phyloP scores from a whole-genome alignment of 257 asterid species.

The Echites panduratus region DNA sequence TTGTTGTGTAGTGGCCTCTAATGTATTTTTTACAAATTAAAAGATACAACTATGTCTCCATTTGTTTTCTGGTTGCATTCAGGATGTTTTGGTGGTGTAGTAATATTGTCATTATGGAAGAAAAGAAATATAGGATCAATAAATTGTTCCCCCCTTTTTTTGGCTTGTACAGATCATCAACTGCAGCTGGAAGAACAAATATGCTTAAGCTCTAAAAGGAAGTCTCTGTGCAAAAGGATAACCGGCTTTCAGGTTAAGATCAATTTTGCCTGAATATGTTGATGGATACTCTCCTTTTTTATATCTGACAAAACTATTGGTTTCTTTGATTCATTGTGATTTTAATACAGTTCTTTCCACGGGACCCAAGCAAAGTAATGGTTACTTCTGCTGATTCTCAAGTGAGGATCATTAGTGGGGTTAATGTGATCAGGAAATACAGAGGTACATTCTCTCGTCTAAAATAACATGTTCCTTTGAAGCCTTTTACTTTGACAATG shows the following conservation, averaged over 20 bases:
- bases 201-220: slow-evolving; percentile 70
- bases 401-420: slow-evolving; percentile 59
- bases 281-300: not conserved
- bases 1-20: not conserved
- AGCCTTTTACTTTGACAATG: not conserved
- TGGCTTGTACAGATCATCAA: slow-evolving; percentile 48
- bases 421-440: slow-evolving; percentile 57
- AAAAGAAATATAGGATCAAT: not conserved
- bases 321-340: not conserved
- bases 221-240: slow-evolving; percentile 76
- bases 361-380: slow-evolving; percentile 63
- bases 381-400: slow-evolving; percentile 81
- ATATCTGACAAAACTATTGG: too few species aligned
- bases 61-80: not conserved
- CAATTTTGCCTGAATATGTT: slow-evolving; percentile 7
- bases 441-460: slow-evolving; percentile 41
- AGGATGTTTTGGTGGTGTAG: not conserved
- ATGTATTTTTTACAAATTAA: not conserved
- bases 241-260: slow-evolving; percentile 78
- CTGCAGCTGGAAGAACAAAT: slow-evolving; percentile 56
- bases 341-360: slow-evolving; percentile 66
- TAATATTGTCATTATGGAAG: not conserved
- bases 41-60: not conserved
- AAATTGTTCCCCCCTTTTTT: slow-evolving; percentile 2
- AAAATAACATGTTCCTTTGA: not conserved